Evolutionary conservation across 768 basidiomycete genomes (phyloP).

Genomic region (Stropharia rugosoannulata): DNA sequence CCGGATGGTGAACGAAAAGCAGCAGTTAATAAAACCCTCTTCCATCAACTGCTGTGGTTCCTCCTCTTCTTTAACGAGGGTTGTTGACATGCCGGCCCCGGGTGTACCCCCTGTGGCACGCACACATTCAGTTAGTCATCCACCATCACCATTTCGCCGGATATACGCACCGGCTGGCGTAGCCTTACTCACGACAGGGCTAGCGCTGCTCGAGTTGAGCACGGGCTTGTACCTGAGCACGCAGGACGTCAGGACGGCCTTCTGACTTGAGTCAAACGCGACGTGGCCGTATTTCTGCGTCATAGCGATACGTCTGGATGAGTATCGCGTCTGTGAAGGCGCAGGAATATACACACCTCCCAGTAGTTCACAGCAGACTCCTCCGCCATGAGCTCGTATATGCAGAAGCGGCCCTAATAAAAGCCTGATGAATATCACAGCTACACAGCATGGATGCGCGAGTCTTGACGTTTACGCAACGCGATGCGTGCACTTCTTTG

Average conservation of each 20-base stretch:
- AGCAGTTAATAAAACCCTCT: constrained; percentile 81
- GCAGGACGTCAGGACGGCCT: constrained; percentile 91
- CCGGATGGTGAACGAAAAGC: constrained; percentile 89
- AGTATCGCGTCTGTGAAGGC: not conserved
- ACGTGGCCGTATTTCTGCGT: constrained; percentile 90
- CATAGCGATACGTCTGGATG: not conserved
- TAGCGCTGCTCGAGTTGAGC: constrained; percentile 39
- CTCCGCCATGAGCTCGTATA: constrained; percentile 98
- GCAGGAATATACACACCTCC: constrained; percentile 57
- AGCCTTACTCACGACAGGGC: constrained; percentile 25
- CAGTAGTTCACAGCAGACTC: constrained; percentile 96
- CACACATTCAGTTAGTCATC: not conserved
- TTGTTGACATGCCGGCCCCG: constrained; percentile 7
- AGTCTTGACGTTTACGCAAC: not conserved
- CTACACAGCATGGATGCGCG: not conserved
- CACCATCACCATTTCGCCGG: not conserved
- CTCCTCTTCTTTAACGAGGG: constrained; percentile 22
- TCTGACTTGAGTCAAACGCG: constrained; percentile 89
- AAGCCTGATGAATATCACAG: constrained; percentile 1
- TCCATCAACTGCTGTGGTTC: constrained; percentile 40
- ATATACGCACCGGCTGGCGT: constrained; percentile 13
- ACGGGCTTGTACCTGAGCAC: constrained; percentile 79
- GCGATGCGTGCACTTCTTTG: not conserved
- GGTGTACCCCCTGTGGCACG: constrained; percentile 7
- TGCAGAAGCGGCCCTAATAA: constrained; percentile 80